These are phyloP conservation scores for Hypsizygus marmoreus DNA, from an alignment of 768 basidiomycete species.

Conservation along the genomic window DNA sequence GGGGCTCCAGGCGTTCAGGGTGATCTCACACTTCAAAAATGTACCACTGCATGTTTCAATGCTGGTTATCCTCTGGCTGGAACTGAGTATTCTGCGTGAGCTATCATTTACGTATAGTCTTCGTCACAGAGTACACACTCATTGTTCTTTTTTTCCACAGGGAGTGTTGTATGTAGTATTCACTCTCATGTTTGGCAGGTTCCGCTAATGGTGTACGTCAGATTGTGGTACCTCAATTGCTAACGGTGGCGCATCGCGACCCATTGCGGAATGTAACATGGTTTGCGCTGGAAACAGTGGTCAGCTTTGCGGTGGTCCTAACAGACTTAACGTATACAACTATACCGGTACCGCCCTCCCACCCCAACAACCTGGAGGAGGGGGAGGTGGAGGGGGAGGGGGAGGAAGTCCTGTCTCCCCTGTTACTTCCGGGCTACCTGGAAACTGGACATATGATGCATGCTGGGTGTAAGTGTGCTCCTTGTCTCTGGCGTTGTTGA, in stretches of 20 bases:
- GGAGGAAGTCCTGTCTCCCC: conserved; percentile 39
- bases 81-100: conserved; percentile 41
- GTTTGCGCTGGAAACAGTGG: conserved; percentile 60
- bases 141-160: conserved; percentile 41
- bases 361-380: conserved; percentile 31
- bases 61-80: conserved; percentile 44
- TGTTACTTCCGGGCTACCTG: conserved; percentile 53
- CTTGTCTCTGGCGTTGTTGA: not conserved
- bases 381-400: conserved; percentile 37
- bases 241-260: conserved; percentile 48
- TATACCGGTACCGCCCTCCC: conserved; percentile 62
- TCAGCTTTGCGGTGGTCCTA: conserved; percentile 75
- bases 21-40: conserved; percentile 53
- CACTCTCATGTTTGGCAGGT: conserved; percentile 6
- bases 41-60: conserved; percentile 62
- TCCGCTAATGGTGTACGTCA: conserved; percentile 22
- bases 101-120: conserved; percentile 26
- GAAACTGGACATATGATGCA: conserved; percentile 58
- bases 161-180: conserved; percentile 53
- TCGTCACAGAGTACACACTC: conserved; percentile 1
- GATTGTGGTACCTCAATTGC: conserved; percentile 51
- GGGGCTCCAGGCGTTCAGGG: conserved; percentile 39
- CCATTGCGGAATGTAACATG: conserved; percentile 66
- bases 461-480: conserved; percentile 60
- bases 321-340: conserved; percentile 67